Base-by-base conservation (phyloP, 345 rosid species). In the Brassica carinata region DNA sequence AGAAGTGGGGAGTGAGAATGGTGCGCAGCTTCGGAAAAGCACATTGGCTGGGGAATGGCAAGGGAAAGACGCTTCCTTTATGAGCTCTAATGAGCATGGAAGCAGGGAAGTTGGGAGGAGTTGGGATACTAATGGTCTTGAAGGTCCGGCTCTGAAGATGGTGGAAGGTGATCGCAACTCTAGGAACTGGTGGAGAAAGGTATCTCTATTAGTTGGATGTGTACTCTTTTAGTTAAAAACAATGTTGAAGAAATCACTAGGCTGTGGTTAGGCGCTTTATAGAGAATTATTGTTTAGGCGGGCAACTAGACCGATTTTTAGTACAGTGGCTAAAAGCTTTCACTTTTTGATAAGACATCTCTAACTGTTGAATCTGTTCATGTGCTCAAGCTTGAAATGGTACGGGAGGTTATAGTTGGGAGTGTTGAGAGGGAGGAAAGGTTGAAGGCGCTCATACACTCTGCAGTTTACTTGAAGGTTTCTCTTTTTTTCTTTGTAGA, bases 161-260 rank as follows among this genome's bases (percentile, higher is more conserved):
- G 96, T 93, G 15, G 92, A 93, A 75, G 91, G 91, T 81, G 99
- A 96, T 87, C 89, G 72, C 26, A 83, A 77, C 77, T 93, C 90
- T 61, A 89, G 82, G 79, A 96, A 92, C 80, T 96, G 99, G 99
- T 87, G 98, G 99, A 88, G 84, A 79, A 96, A 96, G 99, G 99
- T 96, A 75, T 69, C 31, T 4, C 66, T 73, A 15, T 79, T 40
- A 33, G n/a, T 66, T 38, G 10, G 55, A 45, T 48, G 30, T 29
- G 27, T n/a, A 26, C 30, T 18, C 18, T 13, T 40, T 36, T 73
- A 8, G 30, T 14, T 57, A n/a, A n/a, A 27, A 64, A 19, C 0
- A 53, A 53, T 53, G 19, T 53, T 53, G 19, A 5, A 51, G 18
- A 51, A 51, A 14, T 51, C 7, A 7, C 3, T 53, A 53, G 58